Evolutionary conservation across 768 basidiomycete species (phyloP), one percentile per base, ranked within the genome.

Genomic region (Rhizopogon sp.): DNA sequence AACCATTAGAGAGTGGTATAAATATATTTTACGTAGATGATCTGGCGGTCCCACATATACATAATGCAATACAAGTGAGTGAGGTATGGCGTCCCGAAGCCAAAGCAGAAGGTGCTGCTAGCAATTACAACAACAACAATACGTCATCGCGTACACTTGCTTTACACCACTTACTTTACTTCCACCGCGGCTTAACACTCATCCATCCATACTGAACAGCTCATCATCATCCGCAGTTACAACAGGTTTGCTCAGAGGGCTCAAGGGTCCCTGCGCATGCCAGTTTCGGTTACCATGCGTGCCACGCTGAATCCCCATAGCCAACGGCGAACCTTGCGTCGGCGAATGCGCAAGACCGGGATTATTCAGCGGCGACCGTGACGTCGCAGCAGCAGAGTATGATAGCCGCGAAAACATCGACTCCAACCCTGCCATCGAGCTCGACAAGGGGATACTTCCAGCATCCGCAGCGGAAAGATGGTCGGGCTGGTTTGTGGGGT

Each of bases 201-300:
- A 78, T 52, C 74, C 74, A 58, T 89, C 87, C 83, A 89, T 84
- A 62, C 75, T 76, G 66, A 90, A 90, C 65, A 90, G 67, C 50
- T 79, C 31, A 63, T 86, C 87, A 64, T 87, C 77, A 55, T 76
- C 81, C 35, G 74, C 74, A n/a, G 77, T 81, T 33, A 78, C 70
- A 42, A 82, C 79, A 3, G 85, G 83, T 53, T 80, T 73, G 61
- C 83, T 81, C 54, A 87, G 70, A 51, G 85, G 85, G 64, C 85
- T 87, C 62, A 79, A 66, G 42, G 78, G 72, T 46, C 65, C 65
- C 50, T 70, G 61, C 8, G 64, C 49, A 43, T 75, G 69, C 70
- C 72, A 79, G 52, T 65, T 66, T 39, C 76, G 66, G 47, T 42
- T 57, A 45, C 11, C 58, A 53, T 53, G 62, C 6, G 45, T 46